Conservation (phyloP, 2,329 filamentous ascomycete species). For the Cladosporium sp. region DNA sequence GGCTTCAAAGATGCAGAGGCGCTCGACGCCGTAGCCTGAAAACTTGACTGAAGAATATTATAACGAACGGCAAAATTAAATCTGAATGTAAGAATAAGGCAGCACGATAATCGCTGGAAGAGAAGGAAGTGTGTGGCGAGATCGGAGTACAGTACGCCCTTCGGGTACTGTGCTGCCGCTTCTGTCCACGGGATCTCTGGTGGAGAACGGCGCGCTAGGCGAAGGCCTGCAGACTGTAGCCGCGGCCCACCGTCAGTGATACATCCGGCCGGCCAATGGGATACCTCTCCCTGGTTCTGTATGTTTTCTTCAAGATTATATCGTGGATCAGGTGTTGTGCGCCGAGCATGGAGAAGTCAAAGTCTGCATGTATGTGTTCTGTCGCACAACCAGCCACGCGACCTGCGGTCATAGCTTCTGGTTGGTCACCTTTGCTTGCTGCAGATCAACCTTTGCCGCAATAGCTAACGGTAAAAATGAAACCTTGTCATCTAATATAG, state of each 20-base stretch:
- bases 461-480: not conserved
- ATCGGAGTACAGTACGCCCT: not conserved
- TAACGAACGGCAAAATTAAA: not conserved
- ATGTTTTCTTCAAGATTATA: not conserved
- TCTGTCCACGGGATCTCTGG: conserved; percentile 8
- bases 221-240: conserved; percentile 9
- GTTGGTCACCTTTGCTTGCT: not conserved
- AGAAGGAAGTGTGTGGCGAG: not conserved
- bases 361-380: not conserved
- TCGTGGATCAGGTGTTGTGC: not conserved
- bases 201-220: conserved; percentile 12
- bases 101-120: not conserved
- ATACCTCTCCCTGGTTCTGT: not conserved
- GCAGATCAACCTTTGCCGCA: not conserved
- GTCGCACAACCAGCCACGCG: not conserved
- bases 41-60: not conserved
- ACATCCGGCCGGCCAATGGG: conserved; percentile 2
- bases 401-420: not conserved
- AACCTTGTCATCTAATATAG: not conserved
- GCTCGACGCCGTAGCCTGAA: not conserved
- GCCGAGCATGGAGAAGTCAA: not conserved
- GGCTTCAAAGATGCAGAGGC: not conserved
- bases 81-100: not conserved
- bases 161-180: not conserved
- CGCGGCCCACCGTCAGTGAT: not conserved